These are phyloP conservation scores for Mucuna pruriens DNA, from an alignment of 306 rosid species.

Conservation along the genomic window DNA sequence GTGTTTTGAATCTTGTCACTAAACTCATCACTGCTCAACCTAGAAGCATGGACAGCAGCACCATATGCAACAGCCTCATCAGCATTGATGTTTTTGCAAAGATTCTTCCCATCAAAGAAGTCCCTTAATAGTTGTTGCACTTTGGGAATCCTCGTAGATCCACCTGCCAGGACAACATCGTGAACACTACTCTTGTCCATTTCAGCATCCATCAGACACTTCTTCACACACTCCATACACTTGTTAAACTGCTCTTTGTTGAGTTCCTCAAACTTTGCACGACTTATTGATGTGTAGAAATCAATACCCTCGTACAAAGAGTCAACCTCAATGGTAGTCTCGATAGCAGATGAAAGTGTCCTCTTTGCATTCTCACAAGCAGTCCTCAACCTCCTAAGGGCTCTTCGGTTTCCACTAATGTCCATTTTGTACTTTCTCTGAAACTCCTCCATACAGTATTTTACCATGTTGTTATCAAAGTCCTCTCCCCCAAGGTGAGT, in stretches of 20 bases:
- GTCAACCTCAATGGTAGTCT: background rate
- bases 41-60: slow-evolving; percentile 10
- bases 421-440: slow-evolving; percentile 14
- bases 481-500: slow-evolving; percentile 40
- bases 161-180: slow-evolving; percentile 32
- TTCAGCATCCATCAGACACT: background rate
- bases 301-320: background rate
- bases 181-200: background rate
- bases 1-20: background rate
- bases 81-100: background rate
- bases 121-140: background rate
- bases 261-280: slow-evolving; percentile 23
- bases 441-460: background rate
- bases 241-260: background rate
- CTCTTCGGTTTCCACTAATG: background rate
- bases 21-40: background rate
- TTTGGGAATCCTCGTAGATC: slow-evolving; percentile 34
- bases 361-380: slow-evolving; percentile 31
- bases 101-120: background rate
- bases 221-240: background rate
- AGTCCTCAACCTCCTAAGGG: slow-evolving; percentile 17
- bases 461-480: slow-evolving; percentile 18
- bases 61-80: slow-evolving; percentile 38
- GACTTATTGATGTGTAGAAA: background rate
- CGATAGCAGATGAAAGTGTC: background rate